phyloP scores from a whole-genome alignment of 208 protist species.

The Acanthamoeba castellanii region DNA sequence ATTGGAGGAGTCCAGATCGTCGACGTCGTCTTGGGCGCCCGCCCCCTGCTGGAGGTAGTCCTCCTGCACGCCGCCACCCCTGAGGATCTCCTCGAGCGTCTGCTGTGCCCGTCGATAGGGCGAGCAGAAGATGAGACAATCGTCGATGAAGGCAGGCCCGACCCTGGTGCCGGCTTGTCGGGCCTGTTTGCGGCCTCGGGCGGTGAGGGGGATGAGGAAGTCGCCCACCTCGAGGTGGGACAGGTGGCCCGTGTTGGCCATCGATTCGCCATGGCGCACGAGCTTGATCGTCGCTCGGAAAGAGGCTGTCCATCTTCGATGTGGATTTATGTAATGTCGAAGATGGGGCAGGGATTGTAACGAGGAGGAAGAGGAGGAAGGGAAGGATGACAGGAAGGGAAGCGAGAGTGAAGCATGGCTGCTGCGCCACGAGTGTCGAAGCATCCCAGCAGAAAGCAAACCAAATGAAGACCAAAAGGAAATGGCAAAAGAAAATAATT shows the following conservation, averaged over 20 bases:
- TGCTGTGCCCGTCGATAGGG: conserved; percentile 2
- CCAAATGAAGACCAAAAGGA: background rate
- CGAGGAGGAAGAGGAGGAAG: too few species aligned
- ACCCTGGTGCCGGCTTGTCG: background rate
- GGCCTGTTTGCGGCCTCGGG: background rate
- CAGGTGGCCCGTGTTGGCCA: conserved; percentile 37
- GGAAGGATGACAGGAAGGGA: background rate
- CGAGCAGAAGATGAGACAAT: conserved; percentile 42
- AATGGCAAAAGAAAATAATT: background rate
- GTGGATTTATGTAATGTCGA: background rate
- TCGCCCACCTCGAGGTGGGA: conserved; percentile 55
- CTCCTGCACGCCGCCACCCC: background rate
- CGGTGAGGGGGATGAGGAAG: conserved; percentile 31
- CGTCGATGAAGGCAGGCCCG: conserved; percentile 21
- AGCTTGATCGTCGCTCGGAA: conserved; percentile 53
- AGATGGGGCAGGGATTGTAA: background rate
- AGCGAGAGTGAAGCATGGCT: background rate
- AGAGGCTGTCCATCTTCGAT: conserved; percentile 1
- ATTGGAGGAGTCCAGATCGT: background rate
- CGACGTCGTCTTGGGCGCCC: background rate
- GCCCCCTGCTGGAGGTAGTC: background rate
- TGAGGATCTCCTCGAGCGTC: conserved; percentile 47
- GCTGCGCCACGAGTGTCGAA: background rate
- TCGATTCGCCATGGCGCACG: conserved; percentile 55
- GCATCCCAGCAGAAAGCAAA: background rate